phyloP scores from a whole-genome alignment of 768 basidiomycete species.

The Russula abietina region DNA sequence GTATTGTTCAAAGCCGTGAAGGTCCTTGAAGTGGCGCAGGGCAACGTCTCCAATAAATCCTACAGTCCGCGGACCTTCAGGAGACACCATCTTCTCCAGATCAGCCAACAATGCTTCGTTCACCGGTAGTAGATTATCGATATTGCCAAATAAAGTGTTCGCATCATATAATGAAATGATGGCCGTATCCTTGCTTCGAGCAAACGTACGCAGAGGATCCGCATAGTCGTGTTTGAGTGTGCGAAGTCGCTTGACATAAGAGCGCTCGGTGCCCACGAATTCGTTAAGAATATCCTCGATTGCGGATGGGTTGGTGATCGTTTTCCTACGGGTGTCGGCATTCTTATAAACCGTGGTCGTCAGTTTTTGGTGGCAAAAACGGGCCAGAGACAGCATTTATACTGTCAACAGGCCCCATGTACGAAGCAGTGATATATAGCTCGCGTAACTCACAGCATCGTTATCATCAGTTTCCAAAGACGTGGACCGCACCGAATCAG shows the following conservation, averaged over 20 bases:
- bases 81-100: slow-evolving; percentile 69
- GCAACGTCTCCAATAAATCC: slow-evolving; percentile 80
- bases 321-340: slow-evolving; percentile 42
- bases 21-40: slow-evolving; percentile 77
- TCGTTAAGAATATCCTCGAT: slow-evolving; percentile 76
- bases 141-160: slow-evolving; percentile 88
- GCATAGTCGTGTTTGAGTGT: slow-evolving; percentile 87
- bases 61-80: slow-evolving; percentile 49
- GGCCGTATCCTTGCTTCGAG: slow-evolving; percentile 75
- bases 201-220: slow-evolving; percentile 82
- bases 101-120: slow-evolving; percentile 83
- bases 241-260: slow-evolving; percentile 78
- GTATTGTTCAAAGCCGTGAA: slow-evolving; percentile 85
- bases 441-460: slow-evolving; percentile 26
- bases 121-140: slow-evolving; percentile 83
- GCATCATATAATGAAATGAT: slow-evolving; percentile 90
- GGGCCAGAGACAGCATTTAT: background rate
- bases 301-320: slow-evolving; percentile 57
- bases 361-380: background rate
- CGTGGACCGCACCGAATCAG: slow-evolving; percentile 39
- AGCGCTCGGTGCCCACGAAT: slow-evolving; percentile 81
- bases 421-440: background rate
- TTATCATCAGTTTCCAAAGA: slow-evolving; percentile 33
- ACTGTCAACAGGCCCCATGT: background rate
- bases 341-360: background rate